Evolutionary conservation across 148 eudicot genomes (phyloP).

Genomic region (Simmondsia chinensis): DNA sequence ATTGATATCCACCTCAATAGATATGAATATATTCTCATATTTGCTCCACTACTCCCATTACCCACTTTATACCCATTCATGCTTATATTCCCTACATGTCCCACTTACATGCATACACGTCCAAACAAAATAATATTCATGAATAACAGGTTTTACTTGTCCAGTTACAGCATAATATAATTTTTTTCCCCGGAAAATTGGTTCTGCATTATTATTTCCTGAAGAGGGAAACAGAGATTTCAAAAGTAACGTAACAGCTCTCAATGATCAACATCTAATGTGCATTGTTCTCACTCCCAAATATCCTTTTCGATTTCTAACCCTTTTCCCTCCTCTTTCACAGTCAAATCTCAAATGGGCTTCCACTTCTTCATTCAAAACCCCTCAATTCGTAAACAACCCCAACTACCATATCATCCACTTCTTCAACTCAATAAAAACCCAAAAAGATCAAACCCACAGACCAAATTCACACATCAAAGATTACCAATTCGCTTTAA

Average conservation of each 20-base stretch:
- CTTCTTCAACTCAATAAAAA: constrained; percentile 20
- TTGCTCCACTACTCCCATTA: too few species aligned
- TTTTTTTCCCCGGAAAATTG: too few species aligned
- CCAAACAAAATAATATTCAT: too few species aligned
- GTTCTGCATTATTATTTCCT: too few species aligned
- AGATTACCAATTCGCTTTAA: constrained; percentile 35
- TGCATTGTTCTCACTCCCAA: constrained; percentile 27
- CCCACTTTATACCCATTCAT: too few species aligned
- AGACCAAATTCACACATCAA: constrained; percentile 6
- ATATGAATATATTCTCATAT: too few species aligned
- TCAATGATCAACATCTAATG: constrained; percentile 31
- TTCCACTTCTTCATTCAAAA: constrained; percentile 13
- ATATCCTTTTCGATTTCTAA: constrained; percentile 4
- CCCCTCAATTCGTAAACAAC: constrained; percentile 6
- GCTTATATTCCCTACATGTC: too few species aligned
- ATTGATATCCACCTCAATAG: too few species aligned
- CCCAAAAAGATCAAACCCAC: constrained; percentile 7
- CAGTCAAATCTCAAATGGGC: constrained; percentile 23
- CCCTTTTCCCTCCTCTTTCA: constrained; percentile 1
- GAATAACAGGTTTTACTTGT: too few species aligned
- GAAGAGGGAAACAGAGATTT: too few species aligned
- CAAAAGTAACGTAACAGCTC: background rate
- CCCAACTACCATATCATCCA: constrained; percentile 19
- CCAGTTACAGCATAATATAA: too few species aligned
- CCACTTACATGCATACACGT: too few species aligned